phyloP scores from a whole-genome alignment of 768 basidiomycete species.

The Ephemerocybe angulata region DNA sequence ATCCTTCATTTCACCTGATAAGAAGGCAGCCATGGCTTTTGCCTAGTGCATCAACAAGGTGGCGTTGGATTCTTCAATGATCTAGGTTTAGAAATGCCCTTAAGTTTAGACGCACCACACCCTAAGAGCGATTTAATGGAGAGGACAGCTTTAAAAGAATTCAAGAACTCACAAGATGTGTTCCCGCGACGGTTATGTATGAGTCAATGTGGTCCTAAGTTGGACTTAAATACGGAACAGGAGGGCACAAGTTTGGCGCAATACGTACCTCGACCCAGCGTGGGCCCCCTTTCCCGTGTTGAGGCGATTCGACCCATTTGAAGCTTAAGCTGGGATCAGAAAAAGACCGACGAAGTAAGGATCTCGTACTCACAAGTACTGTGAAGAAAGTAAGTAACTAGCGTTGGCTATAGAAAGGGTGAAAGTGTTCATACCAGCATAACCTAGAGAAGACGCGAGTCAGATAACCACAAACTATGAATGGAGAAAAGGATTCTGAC shows the following conservation, averaged over 20 bases:
- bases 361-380: conserved; percentile 79
- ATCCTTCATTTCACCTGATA: conserved; percentile 94
- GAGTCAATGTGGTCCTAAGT: conserved; percentile 78
- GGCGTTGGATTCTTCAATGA: too few relatives aligned
- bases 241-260: neutral
- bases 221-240: neutral
- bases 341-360: neutral
- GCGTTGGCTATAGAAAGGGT: conserved; percentile 1
- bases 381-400: conserved; percentile 11
- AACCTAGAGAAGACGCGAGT: conserved; percentile 27
- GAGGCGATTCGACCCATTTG: conserved; percentile 94
- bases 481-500: conserved; percentile 36
- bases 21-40: conserved; percentile 92
- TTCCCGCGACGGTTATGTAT: conserved; percentile 80
- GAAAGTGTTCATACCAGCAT: conserved; percentile 37
- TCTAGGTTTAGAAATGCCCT: neutral
- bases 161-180: conserved; percentile 61
- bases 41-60: conserved; percentile 57
- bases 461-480: neutral
- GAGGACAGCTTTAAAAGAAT: neutral
- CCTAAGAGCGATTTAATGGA: conserved; percentile 41
- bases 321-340: conserved; percentile 44
- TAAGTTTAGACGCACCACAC: conserved; percentile 49
- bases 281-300: conserved; percentile 76
- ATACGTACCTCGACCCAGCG: conserved; percentile 83